Evolutionary conservation across 73 alveolate genomes (phyloP).

Genomic region (Paramecium octaurelia): DNA sequence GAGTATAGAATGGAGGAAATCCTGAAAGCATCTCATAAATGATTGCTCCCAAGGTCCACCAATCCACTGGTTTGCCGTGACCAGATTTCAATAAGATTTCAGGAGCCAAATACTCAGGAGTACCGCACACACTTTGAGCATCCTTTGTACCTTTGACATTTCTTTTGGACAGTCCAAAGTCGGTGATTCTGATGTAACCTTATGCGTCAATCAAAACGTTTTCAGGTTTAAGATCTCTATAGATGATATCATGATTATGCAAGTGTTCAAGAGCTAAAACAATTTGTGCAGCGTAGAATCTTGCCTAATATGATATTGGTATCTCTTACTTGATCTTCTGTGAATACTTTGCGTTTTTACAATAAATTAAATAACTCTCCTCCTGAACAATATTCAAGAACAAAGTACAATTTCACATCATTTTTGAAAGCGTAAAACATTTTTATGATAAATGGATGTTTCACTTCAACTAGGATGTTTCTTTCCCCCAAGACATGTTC

Average conservation of each 20-base stretch:
- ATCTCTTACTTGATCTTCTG: constrained; percentile 17
- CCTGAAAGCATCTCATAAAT: constrained; percentile 94
- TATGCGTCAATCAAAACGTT: constrained; percentile 52
- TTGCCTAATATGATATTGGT: not conserved
- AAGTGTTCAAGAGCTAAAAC: constrained; percentile 57
- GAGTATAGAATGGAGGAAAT: constrained; percentile 91
- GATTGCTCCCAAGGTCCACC: constrained; percentile 87
- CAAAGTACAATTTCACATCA: constrained; percentile 87
- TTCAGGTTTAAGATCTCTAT: constrained; percentile 61
- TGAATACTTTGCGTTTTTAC: constrained; percentile 53
- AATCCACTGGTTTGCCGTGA: constrained; percentile 86
- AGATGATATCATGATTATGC: constrained; percentile 55
- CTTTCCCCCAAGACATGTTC: constrained; percentile 83
- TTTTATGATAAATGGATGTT: constrained; percentile 82
- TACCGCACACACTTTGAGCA: constrained; percentile 76
- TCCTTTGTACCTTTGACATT: constrained; percentile 51
- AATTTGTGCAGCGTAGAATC: constrained; percentile 61
- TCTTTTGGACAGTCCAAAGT: constrained; percentile 53
- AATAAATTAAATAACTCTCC: constrained; percentile 90
- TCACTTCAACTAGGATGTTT: constrained; percentile 75
- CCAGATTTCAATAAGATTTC: constrained; percentile 81
- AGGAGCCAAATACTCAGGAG: constrained; percentile 96
- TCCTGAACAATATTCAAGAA: constrained; percentile 94
- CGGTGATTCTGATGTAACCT: constrained; percentile 58
- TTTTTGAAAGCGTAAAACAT: constrained; percentile 90